phyloP scores from a whole-genome alignment of 2,329 filamentous ascomycete genomes.

The Magnaporthales sp. region DNA sequence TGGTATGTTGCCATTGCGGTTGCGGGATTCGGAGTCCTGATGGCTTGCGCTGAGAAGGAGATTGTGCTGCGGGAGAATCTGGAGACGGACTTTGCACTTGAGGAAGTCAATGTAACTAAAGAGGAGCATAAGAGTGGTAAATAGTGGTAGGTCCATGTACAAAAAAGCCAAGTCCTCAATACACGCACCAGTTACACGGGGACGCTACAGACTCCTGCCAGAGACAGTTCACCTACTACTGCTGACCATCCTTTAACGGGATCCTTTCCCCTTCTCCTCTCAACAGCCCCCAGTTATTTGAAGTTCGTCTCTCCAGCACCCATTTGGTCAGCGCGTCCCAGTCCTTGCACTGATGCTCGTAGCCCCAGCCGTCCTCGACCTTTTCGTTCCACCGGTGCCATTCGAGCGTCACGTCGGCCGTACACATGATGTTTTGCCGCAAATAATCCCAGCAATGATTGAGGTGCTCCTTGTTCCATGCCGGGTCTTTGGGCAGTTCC shows the following conservation, averaged over 20 bases:
- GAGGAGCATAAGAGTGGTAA: background rate
- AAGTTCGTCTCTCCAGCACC: background rate
- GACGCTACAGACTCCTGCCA: too few species aligned
- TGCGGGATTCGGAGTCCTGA: conserved; percentile 14
- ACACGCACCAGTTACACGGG: too few species aligned
- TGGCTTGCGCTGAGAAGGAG: conserved; percentile 14
- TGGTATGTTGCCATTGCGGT: conserved; percentile 21
- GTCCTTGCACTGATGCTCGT: background rate
- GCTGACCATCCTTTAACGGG: background rate
- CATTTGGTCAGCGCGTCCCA: background rate
- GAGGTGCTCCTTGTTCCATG: background rate
- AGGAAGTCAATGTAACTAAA: conserved; percentile 10
- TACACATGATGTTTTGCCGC: background rate
- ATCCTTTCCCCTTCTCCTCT: background rate
- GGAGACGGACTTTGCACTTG: conserved; percentile 20
- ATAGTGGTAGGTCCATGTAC: background rate
- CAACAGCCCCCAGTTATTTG: background rate
- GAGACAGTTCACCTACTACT: background rate
- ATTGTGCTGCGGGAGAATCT: conserved; percentile 15
- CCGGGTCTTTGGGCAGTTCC: background rate
- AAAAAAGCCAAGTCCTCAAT: too few species aligned
- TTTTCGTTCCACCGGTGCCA: background rate
- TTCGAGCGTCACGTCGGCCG: background rate
- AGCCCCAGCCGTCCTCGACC: background rate
- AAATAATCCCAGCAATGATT: background rate